A percentile compares a stretch with the other conserved stretches of the same genome.
These are phyloP conservation scores for Candida sp. DNA, from an alignment of 1,139 yeast species.

Conservation along the genomic window DNA sequence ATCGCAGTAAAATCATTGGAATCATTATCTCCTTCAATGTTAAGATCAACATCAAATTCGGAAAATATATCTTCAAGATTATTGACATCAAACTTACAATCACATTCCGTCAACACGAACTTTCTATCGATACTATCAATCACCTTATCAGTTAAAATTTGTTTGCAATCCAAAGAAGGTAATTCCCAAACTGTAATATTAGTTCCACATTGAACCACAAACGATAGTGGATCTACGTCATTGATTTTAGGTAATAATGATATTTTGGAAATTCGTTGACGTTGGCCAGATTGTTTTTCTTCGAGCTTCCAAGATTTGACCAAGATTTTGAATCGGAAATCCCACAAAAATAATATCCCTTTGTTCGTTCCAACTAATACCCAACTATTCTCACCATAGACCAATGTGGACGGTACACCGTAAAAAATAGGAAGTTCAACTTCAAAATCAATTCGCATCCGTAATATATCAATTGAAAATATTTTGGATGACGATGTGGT, in stretches of 20 bases:
- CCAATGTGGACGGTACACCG: slow-evolving; percentile 64
- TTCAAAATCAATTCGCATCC: slow-evolving; percentile 42
- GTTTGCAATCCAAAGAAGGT: slow-evolving; percentile 60
- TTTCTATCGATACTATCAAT: slow-evolving; percentile 3
- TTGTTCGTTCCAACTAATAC: slow-evolving; percentile 68
- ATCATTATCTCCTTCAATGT: slow-evolving; percentile 4
- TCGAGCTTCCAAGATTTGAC: slow-evolving; percentile 62
- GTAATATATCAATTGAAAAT: slow-evolving; percentile 55
- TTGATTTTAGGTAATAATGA: slow-evolving; percentile 5
- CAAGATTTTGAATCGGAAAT: slow-evolving; percentile 60
- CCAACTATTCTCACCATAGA: slow-evolving; percentile 58
- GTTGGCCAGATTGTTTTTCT: slow-evolving; percentile 15
- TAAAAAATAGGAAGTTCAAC: slow-evolving; percentile 57
- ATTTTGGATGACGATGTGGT: slow-evolving; percentile 56
- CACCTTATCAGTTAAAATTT: slow-evolving; percentile 34
- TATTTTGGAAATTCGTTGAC: slow-evolving; percentile 10
- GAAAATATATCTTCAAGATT: slow-evolving; percentile 8
- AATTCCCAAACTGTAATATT: slow-evolving; percentile 79
- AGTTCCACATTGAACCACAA: slow-evolving; percentile 39
- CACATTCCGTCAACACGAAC: slow-evolving; percentile 6
- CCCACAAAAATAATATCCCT: slow-evolving; percentile 82
- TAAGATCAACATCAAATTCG: slow-evolving; percentile 5
- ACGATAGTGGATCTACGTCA: slow-evolving; percentile 2
- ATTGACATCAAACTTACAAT: slow-evolving; percentile 2
- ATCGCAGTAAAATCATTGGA: slow-evolving; percentile 1